Evolutionary conservation across 1,284 basidiomycete genomes (phyloP).

Genomic region (Cryptococcus amylolentus): DNA sequence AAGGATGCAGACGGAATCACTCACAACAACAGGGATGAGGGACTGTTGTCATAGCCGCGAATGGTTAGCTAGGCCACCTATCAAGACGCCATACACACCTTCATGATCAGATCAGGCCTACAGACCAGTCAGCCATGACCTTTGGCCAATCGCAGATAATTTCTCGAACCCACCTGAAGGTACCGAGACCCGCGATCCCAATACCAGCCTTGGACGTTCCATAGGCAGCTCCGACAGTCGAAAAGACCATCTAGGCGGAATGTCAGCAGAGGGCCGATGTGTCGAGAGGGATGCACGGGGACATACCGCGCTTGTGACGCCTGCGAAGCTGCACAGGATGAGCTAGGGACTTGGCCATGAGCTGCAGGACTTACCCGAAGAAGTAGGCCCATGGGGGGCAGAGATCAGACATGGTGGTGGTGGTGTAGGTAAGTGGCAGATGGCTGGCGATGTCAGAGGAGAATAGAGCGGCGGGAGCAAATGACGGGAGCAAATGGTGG

Average conservation of each 20-base stretch:
- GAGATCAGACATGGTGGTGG: conserved; percentile 39
- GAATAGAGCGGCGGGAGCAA: background rate
- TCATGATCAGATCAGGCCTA: conserved; percentile 96
- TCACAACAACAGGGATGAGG: conserved; percentile 66
- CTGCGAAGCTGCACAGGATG: conserved; percentile 36
- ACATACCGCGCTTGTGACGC: conserved; percentile 42
- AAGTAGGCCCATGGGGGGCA: conserved; percentile 50
- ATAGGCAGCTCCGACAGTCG: conserved; percentile 86
- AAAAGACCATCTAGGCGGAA: conserved; percentile 44
- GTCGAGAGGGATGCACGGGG: background rate
- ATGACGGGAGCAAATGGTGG: background rate
- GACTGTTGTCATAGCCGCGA: conserved; percentile 55
- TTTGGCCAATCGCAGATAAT: background rate
- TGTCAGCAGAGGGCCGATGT: background rate
- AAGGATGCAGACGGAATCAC: conserved; percentile 13
- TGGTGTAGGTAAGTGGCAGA: background rate
- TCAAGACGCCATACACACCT: conserved; percentile 56
- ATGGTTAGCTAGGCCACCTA: background rate
- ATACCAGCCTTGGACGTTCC: conserved; percentile 98
- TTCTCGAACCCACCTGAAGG: conserved; percentile 57
- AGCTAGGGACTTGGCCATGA: conserved; percentile 5
- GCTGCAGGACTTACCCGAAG: conserved; percentile 43
- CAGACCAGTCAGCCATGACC: background rate
- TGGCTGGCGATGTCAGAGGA: background rate
- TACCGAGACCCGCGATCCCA: conserved; percentile 92